Evolutionary conservation across 805 yeast species (phyloP), one percentile per base, ranked within the genome.

Genomic region (Kockiozyma suomiensis): DNA sequence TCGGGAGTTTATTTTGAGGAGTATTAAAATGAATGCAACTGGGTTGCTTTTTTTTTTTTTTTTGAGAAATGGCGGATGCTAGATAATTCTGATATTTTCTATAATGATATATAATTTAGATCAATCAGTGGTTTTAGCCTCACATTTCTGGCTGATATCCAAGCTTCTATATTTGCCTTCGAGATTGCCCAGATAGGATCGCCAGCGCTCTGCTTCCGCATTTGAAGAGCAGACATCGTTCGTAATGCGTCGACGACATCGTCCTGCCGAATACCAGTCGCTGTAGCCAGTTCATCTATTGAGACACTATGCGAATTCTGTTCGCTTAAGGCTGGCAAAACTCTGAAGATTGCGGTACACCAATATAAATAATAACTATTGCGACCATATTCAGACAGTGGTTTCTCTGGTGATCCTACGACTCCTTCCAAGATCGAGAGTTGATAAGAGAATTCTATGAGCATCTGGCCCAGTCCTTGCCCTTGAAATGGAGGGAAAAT

Each of bases 401-500:
- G 99, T 65, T 85, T 81, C 71, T 94, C 66, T 2, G 99, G 99
- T 0, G 97, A 96, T 61, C 97, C 90, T 1, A 82, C 73, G 21
- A 77, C 67, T 32, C 82, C 84, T 45, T 88, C 88, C 15, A 79
- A 80, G 41, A 82, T 58, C 0, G 97, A 90, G 21, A 92, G 72
- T 32, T 80, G 85, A 70, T 93, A 94, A 40, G 96, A 89, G 66
- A 90, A 88, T 61, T 90, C 90, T 15, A 94, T 89, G 41, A 94
- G 72, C 10, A 90, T 76, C 4, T 90, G 84, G 0, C 98, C 99
- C 26, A 92, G 72, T 6, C 84, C 86, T 42, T 81, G 80, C 59
- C 90, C 78, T 72, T 93, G 98, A 71, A 84, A 94, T 2, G 97
- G 97, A 0, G 99, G 99, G 62, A 94, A 88, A 2, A 90, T 84